Base-by-base conservation (phyloP, 768 basidiomycete species). In the Lyophyllum decastes region DNA sequence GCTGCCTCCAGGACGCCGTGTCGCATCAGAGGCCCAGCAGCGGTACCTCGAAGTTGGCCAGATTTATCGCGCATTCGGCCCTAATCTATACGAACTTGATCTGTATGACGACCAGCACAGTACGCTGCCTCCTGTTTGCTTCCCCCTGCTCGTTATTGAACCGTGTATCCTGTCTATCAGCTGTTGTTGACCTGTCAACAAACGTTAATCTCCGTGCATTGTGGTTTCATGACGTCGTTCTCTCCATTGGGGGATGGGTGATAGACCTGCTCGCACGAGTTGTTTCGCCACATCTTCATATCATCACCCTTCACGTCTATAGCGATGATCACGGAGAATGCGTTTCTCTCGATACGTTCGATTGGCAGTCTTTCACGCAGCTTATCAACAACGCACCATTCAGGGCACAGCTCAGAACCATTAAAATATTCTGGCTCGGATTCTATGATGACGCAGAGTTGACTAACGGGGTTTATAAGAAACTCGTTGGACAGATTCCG, bases 21-120 rank as follows among this genome's bases (percentile, higher is more conserved):
- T 30, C 30, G 16, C 25, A 2, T 27, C 9, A 3, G 47, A 48
- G 3, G 26, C 19, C 8, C 17, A 26, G 6, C 30, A 27, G 27
- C 26, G 26, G 21, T 41, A 10, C 12, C 21, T 19, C 27, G 41
- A 61, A 6, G 33, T 58, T 2, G 44, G 49, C 11, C 24, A 46
- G 43, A 22, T 45, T 43, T 53, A 49, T 35, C 52, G 52, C 19
- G 52, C 34, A 25, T 8, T 61, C 17, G 49, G 52, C 14, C 9
- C 52, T 22, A 61, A 46, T 38, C 49, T 61, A n/a, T 49, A 58
- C n/a, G 52, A 61, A 25, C 33, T 61, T 24, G 60, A 58, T 16
- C 27, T 61, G 2, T 43, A 48, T n/a, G 27, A 35, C 21, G 35
- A 41, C 19, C 16, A 60, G 30, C 41, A 26, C 7, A 14, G 57